A percentile compares a stretch with the other conserved stretches of the same genome.
Conservation (phyloP, 768 basidiomycete genomes). For the Kwoniella mangroviensis region DNA sequence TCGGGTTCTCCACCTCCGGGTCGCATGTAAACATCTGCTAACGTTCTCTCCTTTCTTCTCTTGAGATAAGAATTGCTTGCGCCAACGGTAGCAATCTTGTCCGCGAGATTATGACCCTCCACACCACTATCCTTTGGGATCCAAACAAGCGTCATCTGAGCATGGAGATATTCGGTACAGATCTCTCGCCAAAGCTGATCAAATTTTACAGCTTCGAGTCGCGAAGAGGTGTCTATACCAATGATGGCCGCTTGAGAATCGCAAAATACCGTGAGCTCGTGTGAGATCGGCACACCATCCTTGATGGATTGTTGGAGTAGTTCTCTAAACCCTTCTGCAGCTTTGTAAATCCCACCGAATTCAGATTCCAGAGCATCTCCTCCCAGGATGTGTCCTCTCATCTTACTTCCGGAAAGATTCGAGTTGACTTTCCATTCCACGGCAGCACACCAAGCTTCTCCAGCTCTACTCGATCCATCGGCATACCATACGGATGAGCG, state of each 20-base stretch:
- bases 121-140: conserved; percentile 49
- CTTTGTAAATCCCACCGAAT: conserved; percentile 54
- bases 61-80: conserved; percentile 54
- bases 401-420: conserved; percentile 45
- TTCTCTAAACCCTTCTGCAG: conserved; percentile 51
- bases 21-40: conserved; percentile 37
- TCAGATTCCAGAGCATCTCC: conserved; percentile 54
- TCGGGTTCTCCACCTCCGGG: conserved; percentile 42
- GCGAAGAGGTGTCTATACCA: conserved; percentile 51
- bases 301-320: conserved; percentile 41
- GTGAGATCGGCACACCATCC: conserved; percentile 37
- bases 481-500: conserved; percentile 48
- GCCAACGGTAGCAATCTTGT: conserved; percentile 52
- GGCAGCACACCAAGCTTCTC: conserved; percentile 55
- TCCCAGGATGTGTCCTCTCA: conserved; percentile 48
- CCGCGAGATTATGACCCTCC: conserved; percentile 53
- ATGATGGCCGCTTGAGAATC: conserved; percentile 56
- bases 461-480: conserved; percentile 48
- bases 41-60: conserved; percentile 40
- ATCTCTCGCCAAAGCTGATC: conserved; percentile 50
- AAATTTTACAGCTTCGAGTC: conserved; percentile 50
- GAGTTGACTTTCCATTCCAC: conserved; percentile 53
- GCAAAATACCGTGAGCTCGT: conserved; percentile 54
- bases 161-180: conserved; percentile 44
- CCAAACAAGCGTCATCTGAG: conserved; percentile 55